Base-by-base conservation (phyloP, 495 filamentous ascomycete genomes). In the Pseudoneurospora amorphoporcata region DNA sequence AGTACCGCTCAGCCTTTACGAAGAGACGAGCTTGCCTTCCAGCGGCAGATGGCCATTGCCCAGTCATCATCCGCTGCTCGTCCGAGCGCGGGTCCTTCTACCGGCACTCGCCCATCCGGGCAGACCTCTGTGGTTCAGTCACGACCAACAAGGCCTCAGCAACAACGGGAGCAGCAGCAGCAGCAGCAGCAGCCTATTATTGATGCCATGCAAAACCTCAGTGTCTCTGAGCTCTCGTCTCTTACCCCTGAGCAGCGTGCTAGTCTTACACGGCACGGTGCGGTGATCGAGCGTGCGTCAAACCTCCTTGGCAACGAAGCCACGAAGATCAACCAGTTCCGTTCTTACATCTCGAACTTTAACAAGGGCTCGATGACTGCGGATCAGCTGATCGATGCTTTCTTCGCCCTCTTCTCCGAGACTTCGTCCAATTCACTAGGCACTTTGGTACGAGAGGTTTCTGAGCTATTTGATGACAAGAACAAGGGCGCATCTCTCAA, bases 1-100 rank as follows among this genome's bases (percentile, higher is more conserved):
- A 93, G 92, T 39, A 92, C 91, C 47, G 93, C 92, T 0, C 94
- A 95, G 72, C 92, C 94, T 10, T 79, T 98, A 81, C 85, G 90
- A 73, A 83, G 95, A 82, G 95, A 94, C 75, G 92, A 99, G 79
- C 82, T 97, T 38, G 96, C 96, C 40, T 97, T 94, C 78, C 94
- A 98, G 76, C 86, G 96, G 58, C 93, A 97, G 73, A 90, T 97
- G 88, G 95, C 94, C 4, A 91, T 99, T 47, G 12, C 53, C 14
- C 53, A 61, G 53, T 35, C 53, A 29, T 14, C 53, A 35, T 35
- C 53, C 29, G 7, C 53, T 61, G 53, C 7, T 86, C 92, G 3
- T 87, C 10, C 87, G 93, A 37, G 93, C 88, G 94, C 29, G 92
- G 92, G 3, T 90, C 92, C 78, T 84, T 97, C 68, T 91, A 90